Evolutionary conservation across 768 basidiomycete genomes (phyloP), one percentile per base, ranked within the genome.

Genomic region (Tephrocybe rancida): DNA sequence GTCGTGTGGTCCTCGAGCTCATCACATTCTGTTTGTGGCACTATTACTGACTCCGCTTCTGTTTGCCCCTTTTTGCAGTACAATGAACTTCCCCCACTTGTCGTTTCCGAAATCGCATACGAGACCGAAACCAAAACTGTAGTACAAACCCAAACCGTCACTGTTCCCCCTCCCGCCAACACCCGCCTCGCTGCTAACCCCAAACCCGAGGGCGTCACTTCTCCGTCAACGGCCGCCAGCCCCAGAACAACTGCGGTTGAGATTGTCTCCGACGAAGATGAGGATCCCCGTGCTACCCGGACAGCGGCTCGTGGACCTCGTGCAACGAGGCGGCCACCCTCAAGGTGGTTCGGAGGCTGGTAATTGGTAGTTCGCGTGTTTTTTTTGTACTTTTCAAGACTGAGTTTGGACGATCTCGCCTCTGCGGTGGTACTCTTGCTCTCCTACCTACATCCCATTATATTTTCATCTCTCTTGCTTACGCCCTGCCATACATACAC

Each of bases 161-260:
- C 82, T 48, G 81, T 87, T 57, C 88, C 88, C 42, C 82, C 88
- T 24, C 90, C 90, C 57, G 86, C 89, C 64, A 88, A 83, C 65
- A 91, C 89, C 46, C 88, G 89, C 57, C 79, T 81, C 61, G 90
- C 85, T 54, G 83, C 87, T 25, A 79, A 81, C 61, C 90, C 90
- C 19, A 81, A 83, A 25, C 90, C 90, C 5, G 84, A 87, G 63
- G 79, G 78, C 6, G 76, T 77, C 25, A 81, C 80, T 19, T 72
- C 80, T n/a, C 75, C 80, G 9, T 77, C 81, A 30, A 79, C 81
- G 6, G 76, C 84, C n/a, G 75, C 78, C 5, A 84, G 83, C 65
- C 89, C 88, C 16, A 83, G 82, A 56, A 92, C 90, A 22, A 92
- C 90, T 13, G 82, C 87, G 11, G 74, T 92, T 22, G 87, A 84